phyloP scores from a whole-genome alignment of 2,329 filamentous ascomycete genomes.

The Decorospora gaudefroyi region DNA sequence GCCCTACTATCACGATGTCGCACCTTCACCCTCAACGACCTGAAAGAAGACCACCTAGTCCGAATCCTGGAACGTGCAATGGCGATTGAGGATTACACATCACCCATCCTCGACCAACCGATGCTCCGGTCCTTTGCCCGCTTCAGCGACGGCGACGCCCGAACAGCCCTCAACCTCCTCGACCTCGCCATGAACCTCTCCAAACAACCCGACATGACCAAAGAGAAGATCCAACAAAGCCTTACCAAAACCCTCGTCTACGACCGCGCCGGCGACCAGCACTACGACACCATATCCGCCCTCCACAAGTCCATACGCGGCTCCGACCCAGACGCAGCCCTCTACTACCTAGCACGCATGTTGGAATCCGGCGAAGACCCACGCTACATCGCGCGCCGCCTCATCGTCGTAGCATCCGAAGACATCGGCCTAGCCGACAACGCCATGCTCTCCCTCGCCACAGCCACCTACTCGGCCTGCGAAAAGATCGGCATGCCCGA shows the following conservation, averaged over 20 bases:
- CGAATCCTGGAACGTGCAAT: slow-evolving; percentile 78
- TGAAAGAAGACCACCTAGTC: slow-evolving; percentile 72
- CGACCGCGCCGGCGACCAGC: slow-evolving; percentile 91
- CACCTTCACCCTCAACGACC: slow-evolving; percentile 81
- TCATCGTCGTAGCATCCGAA: slow-evolving; percentile 93
- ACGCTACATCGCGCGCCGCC: slow-evolving; percentile 85
- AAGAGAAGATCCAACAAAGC: slow-evolving; percentile 75
- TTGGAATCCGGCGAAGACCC: slow-evolving; percentile 93
- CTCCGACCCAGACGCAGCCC: slow-evolving; percentile 79
- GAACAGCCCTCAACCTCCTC: slow-evolving; percentile 88
- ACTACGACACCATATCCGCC: slow-evolving; percentile 96
- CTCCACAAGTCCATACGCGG: slow-evolving; percentile 96
- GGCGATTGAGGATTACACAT: slow-evolving; percentile 58
- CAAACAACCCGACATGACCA: slow-evolving; percentile 66
- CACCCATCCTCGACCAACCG: slow-evolving; percentile 72
- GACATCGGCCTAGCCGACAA: slow-evolving; percentile 92
- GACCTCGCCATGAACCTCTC: slow-evolving; percentile 84
- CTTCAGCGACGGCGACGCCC: slow-evolving; percentile 90
- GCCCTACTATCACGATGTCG: slow-evolving; percentile 87
- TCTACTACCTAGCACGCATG: slow-evolving; percentile 97
- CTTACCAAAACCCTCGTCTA: slow-evolving; percentile 94
- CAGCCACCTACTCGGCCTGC: slow-evolving; percentile 80
- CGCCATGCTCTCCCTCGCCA: slow-evolving; percentile 79
- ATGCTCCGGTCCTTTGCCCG: slow-evolving; percentile 79
- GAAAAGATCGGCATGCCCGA: slow-evolving; percentile 96